A percentile compares a stretch with the other conserved stretches of the same genome.
Conservation (phyloP, 805 yeast species). For the baker's yeast (Saccharomyces cerevisiae) region DNA sequence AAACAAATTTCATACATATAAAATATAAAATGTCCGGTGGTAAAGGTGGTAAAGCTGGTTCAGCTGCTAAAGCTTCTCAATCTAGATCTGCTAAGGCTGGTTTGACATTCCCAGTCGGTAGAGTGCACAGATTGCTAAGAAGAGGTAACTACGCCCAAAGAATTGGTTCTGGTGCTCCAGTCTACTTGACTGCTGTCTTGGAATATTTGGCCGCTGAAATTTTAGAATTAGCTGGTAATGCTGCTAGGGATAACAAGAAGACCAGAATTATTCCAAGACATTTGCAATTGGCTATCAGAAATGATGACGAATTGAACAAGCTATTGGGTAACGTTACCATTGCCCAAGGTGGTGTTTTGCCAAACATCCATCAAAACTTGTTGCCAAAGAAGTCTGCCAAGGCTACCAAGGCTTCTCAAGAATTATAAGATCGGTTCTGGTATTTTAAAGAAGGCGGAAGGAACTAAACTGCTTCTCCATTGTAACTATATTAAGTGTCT, state of each 20-base stretch:
- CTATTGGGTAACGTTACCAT: slow-evolving; percentile 88
- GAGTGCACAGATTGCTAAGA: slow-evolving; percentile 94
- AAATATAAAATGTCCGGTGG: slow-evolving; percentile 53
- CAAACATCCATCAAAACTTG: slow-evolving; percentile 91
- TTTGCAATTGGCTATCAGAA: slow-evolving; percentile 96
- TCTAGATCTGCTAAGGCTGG: slow-evolving; percentile 98
- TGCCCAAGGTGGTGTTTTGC: slow-evolving; percentile 99
- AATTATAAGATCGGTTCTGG: slow-evolving; percentile 36
- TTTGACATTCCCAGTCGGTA: slow-evolving; percentile 98
- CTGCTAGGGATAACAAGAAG: slow-evolving; percentile 98
- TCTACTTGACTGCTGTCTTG: slow-evolving; percentile 90
- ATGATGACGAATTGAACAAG: slow-evolving; percentile 97
- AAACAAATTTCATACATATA: slow-evolving; percentile 15
- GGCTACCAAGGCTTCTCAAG: slow-evolving; percentile 56
- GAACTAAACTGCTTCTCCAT: not conserved
- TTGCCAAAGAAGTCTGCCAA: slow-evolving; percentile 70
- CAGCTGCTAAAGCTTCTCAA: slow-evolving; percentile 91
- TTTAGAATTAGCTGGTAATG: slow-evolving; percentile 96
- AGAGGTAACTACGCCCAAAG: slow-evolving; percentile 98
- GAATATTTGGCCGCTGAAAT: slow-evolving; percentile 98
- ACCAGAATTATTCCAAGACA: slow-evolving; percentile 98
- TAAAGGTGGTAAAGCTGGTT: slow-evolving; percentile 86
- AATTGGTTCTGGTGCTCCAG: slow-evolving; percentile 99
- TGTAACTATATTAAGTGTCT: not conserved
- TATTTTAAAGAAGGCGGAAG: not conserved